Percentiles rank a stretch among this genome's conserved stretches.
These are phyloP conservation scores for Albatrellus sp. DNA, from an alignment of 1,284 basidiomycete species.

Conservation along the genomic window DNA sequence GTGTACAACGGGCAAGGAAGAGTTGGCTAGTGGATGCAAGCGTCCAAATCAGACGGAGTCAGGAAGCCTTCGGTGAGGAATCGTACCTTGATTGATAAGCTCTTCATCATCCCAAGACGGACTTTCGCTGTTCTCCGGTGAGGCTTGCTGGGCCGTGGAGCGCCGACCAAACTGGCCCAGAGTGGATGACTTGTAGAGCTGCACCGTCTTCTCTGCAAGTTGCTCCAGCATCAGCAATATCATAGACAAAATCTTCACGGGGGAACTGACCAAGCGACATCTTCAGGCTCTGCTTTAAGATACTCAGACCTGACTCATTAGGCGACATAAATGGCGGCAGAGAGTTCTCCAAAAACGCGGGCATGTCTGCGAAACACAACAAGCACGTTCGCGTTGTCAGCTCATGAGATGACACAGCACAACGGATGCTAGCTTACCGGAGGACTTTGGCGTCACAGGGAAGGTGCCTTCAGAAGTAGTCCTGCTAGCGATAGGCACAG, in stretches of 20 bases:
- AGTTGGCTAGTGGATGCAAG: slow-evolving; percentile 20
- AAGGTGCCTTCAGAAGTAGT: background rate
- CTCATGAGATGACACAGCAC: background rate
- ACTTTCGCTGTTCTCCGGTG: slow-evolving; percentile 16
- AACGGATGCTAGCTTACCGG: too few relatives aligned
- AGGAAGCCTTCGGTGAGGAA: background rate
- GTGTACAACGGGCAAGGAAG: slow-evolving; percentile 36
- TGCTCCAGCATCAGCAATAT: background rate
- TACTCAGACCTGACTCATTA: slow-evolving; percentile 21
- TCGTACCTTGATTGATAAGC: slow-evolving; percentile 28
- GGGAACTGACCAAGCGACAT: slow-evolving; percentile 50
- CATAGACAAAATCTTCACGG: too few relatives aligned
- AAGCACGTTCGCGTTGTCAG: background rate
- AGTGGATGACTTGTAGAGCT: slow-evolving; percentile 42
- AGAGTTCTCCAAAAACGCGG: slow-evolving; percentile 11
- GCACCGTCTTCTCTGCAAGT: slow-evolving; percentile 39
- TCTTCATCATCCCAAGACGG: slow-evolving; percentile 39
- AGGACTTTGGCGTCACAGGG: too few relatives aligned
- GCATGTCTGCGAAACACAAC: slow-evolving; percentile 6
- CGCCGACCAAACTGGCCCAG: slow-evolving; percentile 11
- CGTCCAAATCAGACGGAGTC: background rate
- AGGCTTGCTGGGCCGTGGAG: slow-evolving; percentile 4
- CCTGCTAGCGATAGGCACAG: background rate
- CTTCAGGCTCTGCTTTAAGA: slow-evolving; percentile 55
- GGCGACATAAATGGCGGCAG: slow-evolving; percentile 7